Percentiles rank a stretch among this genome's conserved stretches.
These are phyloP conservation scores for Fistulinella cinereoalba DNA, from an alignment of 1,284 basidiomycete species.

Conservation along the genomic window DNA sequence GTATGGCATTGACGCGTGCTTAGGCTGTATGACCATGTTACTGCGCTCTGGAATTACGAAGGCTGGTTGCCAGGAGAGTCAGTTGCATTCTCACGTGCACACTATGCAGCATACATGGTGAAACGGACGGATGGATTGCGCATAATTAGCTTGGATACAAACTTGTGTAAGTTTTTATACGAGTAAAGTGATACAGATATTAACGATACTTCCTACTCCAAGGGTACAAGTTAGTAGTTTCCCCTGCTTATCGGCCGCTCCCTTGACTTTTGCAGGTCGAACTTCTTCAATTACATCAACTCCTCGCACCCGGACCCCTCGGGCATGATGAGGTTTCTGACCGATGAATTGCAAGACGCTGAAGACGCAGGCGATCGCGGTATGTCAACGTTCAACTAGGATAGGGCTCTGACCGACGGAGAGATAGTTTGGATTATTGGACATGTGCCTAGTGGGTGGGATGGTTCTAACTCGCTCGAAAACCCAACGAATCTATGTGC, in stretches of 20 bases:
- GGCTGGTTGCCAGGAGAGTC: conserved; percentile 65
- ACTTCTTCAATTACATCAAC: conserved; percentile 79
- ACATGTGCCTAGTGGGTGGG: conserved; percentile 77
- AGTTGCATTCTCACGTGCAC: conserved; percentile 57
- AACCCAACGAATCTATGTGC: conserved; percentile 67
- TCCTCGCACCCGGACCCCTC: conserved; percentile 66
- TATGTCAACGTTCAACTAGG: conserved; percentile 22
- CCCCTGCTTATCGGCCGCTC: background rate
- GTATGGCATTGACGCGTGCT: conserved; percentile 1
- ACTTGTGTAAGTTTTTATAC: conserved; percentile 54
- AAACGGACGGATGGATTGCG: conserved; percentile 64
- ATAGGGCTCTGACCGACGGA: conserved; percentile 10
- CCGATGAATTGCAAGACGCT: conserved; percentile 76
- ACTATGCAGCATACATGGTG: conserved; percentile 74
- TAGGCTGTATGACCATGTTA: conserved; percentile 76
- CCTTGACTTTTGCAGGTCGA: conserved; percentile 41
- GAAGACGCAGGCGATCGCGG: conserved; percentile 70
- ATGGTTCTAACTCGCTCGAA: conserved; percentile 58
- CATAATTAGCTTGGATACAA: conserved; percentile 75
- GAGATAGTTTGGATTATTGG: conserved; percentile 73
- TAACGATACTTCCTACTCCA: background rate
- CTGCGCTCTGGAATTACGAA: conserved; percentile 66
- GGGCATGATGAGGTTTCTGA: conserved; percentile 76
- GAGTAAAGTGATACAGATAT: background rate
- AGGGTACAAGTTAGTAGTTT: conserved; percentile 21